Percentiles rank a stretch among this genome's conserved stretches.
phyloP scores from a whole-genome alignment of 257 asterid genomes.

The Nicotiana attenuata region DNA sequence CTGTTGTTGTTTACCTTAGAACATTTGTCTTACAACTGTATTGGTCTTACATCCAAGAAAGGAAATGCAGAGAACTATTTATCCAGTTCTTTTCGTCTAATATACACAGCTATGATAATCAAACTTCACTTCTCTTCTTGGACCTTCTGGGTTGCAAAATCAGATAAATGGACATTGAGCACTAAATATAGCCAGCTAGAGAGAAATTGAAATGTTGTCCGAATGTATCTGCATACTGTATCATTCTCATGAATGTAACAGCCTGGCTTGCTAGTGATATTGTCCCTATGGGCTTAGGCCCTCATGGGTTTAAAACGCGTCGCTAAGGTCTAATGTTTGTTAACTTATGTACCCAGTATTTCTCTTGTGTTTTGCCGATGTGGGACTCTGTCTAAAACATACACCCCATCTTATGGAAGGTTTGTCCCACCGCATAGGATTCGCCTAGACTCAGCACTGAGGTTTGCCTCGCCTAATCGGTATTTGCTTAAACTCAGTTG shows the following conservation, averaged over 20 bases:
- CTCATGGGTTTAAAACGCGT: too few relatives aligned
- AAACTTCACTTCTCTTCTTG: background rate
- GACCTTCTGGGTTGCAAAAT: background rate
- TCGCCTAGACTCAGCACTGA: too few relatives aligned
- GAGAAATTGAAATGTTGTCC: background rate
- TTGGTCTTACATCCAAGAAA: background rate
- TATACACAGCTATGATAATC: background rate
- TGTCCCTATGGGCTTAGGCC: too few relatives aligned
- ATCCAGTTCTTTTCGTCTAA: background rate
- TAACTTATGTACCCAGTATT: too few relatives aligned
- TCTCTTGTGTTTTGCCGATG: too few relatives aligned
- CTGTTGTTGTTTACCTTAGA: slow-evolving; percentile 9
- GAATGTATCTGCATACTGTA: background rate
- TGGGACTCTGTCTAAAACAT: too few relatives aligned
- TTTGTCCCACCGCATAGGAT: too few relatives aligned
- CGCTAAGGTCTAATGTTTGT: too few relatives aligned
- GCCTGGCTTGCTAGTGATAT: too few relatives aligned
- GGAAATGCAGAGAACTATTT: background rate
- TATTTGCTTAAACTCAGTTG: too few relatives aligned
- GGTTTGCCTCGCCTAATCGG: too few relatives aligned
- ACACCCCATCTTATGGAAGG: too few relatives aligned
- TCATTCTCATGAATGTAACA: background rate
- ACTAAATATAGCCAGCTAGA: background rate
- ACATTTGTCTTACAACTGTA: background rate
- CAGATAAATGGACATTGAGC: background rate